phyloP scores from a whole-genome alignment of 805 yeast species.

The Metschnikowia noctiluminum region DNA sequence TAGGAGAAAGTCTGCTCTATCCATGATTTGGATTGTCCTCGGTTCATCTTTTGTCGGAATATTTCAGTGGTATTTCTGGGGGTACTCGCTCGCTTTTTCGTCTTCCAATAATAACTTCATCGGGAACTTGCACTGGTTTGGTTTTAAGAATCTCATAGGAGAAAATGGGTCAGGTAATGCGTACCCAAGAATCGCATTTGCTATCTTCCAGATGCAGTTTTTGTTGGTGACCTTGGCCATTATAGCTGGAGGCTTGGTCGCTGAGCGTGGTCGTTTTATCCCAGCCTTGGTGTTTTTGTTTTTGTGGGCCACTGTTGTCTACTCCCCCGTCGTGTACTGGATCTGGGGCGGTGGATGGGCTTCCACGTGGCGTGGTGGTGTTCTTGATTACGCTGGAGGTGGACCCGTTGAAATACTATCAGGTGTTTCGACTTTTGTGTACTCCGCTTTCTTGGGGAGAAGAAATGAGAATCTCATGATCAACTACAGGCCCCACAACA shows the following conservation, averaged over 20 bases:
- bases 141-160: slow-evolving; percentile 68
- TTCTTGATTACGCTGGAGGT: slow-evolving; percentile 95
- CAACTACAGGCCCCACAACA: slow-evolving; percentile 93
- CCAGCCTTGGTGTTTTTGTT: slow-evolving; percentile 83
- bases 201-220: slow-evolving; percentile 88
- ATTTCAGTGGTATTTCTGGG: slow-evolving; percentile 98
- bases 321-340: slow-evolving; percentile 95
- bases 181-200: slow-evolving; percentile 82
- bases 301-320: slow-evolving; percentile 86
- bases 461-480: slow-evolving; percentile 73
- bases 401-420: slow-evolving; percentile 94
- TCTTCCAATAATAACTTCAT: slow-evolving; percentile 80
- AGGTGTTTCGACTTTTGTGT: slow-evolving; percentile 88
- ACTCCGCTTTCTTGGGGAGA: slow-evolving; percentile 75
- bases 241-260: slow-evolving; percentile 80
- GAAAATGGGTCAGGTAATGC: slow-evolving; percentile 34
- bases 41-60: slow-evolving; percentile 70
- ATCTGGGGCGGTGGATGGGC: slow-evolving; percentile 98
- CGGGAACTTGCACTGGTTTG: slow-evolving; percentile 82
- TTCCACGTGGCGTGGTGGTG: slow-evolving; percentile 70
- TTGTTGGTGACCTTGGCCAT: slow-evolving; percentile 89
- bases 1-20: slow-evolving; percentile 82
- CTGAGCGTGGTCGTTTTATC: slow-evolving; percentile 86
- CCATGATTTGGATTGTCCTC: slow-evolving; percentile 78
- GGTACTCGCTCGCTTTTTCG: slow-evolving; percentile 87